phyloP scores from a whole-genome alignment of 805 yeast species.

The Wickerhamomyces ciferrii region DNA sequence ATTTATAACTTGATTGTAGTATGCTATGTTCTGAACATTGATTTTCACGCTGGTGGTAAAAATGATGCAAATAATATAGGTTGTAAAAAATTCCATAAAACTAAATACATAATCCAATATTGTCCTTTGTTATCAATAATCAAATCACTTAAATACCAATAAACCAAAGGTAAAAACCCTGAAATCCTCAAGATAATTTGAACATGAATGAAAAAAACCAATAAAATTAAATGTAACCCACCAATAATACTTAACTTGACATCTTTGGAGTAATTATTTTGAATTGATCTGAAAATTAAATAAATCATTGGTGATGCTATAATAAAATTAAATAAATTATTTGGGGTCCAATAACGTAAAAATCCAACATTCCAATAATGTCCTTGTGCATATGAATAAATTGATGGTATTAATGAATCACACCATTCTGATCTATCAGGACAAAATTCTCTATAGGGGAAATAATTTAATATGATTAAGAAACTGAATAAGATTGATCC shows the following conservation, averaged over 20 bases:
- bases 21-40: no score
- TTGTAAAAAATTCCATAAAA: conserved; percentile 65
- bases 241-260: conserved; percentile 35
- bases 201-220: conserved; percentile 66
- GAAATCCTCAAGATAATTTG: conserved; percentile 82
- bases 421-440: conserved; percentile 83
- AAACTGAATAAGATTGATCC: conserved; percentile 51
- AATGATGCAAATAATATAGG: conserved; percentile 74
- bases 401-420: conserved; percentile 42
- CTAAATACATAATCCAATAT: conserved; percentile 40
- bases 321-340: conserved; percentile 78
- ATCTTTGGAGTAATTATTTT: conserved; percentile 28
- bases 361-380: conserved; percentile 87
- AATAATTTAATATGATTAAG: conserved; percentile 40
- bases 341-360: conserved; percentile 73
- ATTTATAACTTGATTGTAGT: not conserved
- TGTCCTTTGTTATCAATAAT: conserved; percentile 24
- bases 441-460: conserved; percentile 59
- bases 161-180: conserved; percentile 68
- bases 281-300: conserved; percentile 36
- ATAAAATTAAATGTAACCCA: conserved; percentile 40
- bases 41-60: conserved; percentile 80
- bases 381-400: conserved; percentile 67
- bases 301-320: conserved; percentile 66
- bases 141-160: conserved; percentile 60